Evolutionary conservation across 805 yeast genomes (phyloP).

Genomic region (Sungouiella blattae): DNA sequence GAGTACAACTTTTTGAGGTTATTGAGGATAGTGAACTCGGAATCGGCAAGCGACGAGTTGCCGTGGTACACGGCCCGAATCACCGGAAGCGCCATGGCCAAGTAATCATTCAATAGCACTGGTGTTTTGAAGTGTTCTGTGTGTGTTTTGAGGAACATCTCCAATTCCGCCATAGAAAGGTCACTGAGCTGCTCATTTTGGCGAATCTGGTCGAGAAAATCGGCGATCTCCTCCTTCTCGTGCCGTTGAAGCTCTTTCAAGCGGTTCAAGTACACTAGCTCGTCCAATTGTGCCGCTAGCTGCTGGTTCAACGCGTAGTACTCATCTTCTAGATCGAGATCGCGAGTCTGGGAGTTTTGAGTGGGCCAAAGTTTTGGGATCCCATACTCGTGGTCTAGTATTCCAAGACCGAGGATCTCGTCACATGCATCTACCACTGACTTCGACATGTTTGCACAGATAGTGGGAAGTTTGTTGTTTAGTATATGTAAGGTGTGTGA

Average conservation of each 20-base stretch:
- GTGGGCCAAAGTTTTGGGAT: constrained; percentile 22
- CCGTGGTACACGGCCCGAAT: constrained; percentile 32
- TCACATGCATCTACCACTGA: constrained; percentile 20
- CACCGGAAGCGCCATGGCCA: constrained; percentile 30
- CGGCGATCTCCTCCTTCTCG: constrained; percentile 14
- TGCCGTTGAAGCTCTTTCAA: constrained; percentile 17
- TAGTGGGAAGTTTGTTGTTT: no score
- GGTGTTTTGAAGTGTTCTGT: constrained; percentile 23
- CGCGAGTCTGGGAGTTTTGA: constrained; percentile 3
- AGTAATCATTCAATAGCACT: constrained; percentile 21
- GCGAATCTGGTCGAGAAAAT: constrained; percentile 13
- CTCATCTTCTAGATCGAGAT: constrained; percentile 19
- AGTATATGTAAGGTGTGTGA: no score
- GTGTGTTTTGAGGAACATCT: constrained; percentile 18
- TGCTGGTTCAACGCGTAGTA: constrained; percentile 23
- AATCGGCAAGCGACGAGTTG: constrained; percentile 21
- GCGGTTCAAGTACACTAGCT: constrained; percentile 27
- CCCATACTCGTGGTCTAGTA: constrained; percentile 33
- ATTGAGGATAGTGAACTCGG: constrained; percentile 23
- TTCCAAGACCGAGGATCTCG: constrained; percentile 13
- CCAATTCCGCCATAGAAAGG: constrained; percentile 11
- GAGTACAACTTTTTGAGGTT: constrained; percentile 21
- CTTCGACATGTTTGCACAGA: no score
- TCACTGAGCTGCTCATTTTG: constrained; percentile 4
- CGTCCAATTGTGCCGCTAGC: constrained; percentile 22